Evolutionary conservation across 2,329 filamentous ascomycete genomes (phyloP).

Genomic region (Pseudogymnoascus sp.): DNA sequence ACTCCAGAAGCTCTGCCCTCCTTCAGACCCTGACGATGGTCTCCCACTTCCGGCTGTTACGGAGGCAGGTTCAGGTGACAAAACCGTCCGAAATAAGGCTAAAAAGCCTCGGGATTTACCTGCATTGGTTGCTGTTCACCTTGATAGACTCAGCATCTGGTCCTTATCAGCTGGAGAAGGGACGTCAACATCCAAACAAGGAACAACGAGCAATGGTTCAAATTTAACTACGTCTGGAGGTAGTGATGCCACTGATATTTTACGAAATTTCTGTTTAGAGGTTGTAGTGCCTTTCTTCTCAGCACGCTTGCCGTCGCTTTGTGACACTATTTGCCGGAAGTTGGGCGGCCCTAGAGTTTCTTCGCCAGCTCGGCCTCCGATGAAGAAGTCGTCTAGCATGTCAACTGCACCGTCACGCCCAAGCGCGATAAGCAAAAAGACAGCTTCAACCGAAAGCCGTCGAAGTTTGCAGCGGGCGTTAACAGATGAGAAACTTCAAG

Average conservation of each 20-base stretch:
- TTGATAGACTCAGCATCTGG: constrained; percentile 77
- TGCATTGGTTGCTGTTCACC: constrained; percentile 61
- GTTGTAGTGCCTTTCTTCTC: constrained; percentile 77
- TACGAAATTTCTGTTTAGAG: constrained; percentile 71
- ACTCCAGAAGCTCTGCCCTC: constrained; percentile 47
- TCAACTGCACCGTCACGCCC: constrained; percentile 38
- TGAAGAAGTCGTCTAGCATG: constrained; percentile 37
- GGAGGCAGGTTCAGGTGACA: constrained; percentile 13
- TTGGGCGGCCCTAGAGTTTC: constrained; percentile 62
- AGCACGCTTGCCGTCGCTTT: constrained; percentile 63
- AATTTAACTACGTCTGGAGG: background rate
- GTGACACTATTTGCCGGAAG: constrained; percentile 64
- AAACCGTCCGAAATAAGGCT: constrained; percentile 21
- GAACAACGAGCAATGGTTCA: background rate
- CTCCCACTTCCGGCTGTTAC: constrained; percentile 25
- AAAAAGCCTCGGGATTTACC: constrained; percentile 48
- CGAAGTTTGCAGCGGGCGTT: constrained; percentile 54
- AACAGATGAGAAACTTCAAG: constrained; percentile 46
- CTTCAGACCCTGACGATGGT: constrained; percentile 22
- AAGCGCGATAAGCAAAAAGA: constrained; percentile 44
- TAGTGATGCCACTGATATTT: constrained; percentile 42
- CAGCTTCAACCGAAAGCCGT: constrained; percentile 34
- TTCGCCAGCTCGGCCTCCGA: constrained; percentile 45
- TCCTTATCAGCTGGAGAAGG: constrained; percentile 38
- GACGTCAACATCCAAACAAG: constrained; percentile 14